Conservation (phyloP, 2,329 filamentous ascomycete genomes). For the Aspergillus aculeatus region DNA sequence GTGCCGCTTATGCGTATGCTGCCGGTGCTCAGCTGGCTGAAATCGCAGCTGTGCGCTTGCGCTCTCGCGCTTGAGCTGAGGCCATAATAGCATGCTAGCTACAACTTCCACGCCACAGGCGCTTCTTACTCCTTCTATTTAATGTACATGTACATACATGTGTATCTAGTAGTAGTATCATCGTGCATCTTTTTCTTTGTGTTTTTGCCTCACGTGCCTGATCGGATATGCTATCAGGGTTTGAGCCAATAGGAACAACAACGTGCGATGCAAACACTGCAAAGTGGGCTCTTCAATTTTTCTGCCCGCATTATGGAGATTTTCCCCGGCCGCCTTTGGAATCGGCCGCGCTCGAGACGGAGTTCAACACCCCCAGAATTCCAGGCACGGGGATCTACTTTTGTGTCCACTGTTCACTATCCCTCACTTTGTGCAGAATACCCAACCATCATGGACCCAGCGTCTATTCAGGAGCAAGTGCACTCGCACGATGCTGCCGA, state of each 20-base stretch:
- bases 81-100: too few species aligned
- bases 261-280: not conserved
- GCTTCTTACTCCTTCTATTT: too few species aligned
- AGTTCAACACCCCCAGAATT: not conserved
- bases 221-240: not conserved
- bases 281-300: not conserved
- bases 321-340: not conserved
- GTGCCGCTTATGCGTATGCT: too few species aligned
- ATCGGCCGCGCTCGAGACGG: not conserved
- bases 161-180: too few species aligned
- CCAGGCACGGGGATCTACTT: not conserved
- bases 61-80: too few species aligned
- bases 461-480: conserved; percentile 5
- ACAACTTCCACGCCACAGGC: too few species aligned
- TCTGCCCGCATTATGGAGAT: not conserved
- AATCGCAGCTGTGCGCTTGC: too few species aligned
- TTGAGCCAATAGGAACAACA: not conserved
- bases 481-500: conserved; percentile 25
- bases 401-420: not conserved
- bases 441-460: conserved; percentile 15
- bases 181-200: too few species aligned
- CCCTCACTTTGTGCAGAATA: not conserved
- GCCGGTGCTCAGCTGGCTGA: too few species aligned
- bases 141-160: too few species aligned
- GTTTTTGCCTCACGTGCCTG: not conserved